A percentile compares a stretch with the other conserved stretches of the same genome.
Evolutionary conservation across 129 eudicot genomes (phyloP).

Genomic region (Artemisia argyi): DNA sequence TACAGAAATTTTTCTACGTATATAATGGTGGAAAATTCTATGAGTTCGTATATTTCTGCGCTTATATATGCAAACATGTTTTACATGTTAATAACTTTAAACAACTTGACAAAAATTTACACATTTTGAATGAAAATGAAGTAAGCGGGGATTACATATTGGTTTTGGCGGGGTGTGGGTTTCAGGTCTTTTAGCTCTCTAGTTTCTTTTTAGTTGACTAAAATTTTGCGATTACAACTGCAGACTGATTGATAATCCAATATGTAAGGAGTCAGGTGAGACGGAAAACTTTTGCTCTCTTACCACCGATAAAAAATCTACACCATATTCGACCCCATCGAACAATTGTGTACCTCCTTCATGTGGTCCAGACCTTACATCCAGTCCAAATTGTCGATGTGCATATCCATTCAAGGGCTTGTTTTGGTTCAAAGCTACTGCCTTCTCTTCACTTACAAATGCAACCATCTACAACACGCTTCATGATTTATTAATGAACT

Average conservation of each 20-base stretch:
- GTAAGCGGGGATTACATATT: neutral
- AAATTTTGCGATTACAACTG: neutral
- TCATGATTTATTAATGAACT: conserved; percentile 26
- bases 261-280: conserved; percentile 44
- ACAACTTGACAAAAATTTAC: too few relatives aligned
- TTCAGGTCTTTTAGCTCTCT: neutral
- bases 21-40: too few relatives aligned
- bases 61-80: too few relatives aligned
- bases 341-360: conserved; percentile 36
- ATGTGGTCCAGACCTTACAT: conserved; percentile 38
- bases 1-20: too few relatives aligned
- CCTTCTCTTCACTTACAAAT: conserved; percentile 55
- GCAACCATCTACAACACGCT: conserved; percentile 29
- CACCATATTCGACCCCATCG: conserved; percentile 43
- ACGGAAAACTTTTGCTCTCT: conserved; percentile 36
- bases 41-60: too few relatives aligned
- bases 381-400: conserved; percentile 63
- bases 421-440: conserved; percentile 56
- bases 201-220: neutral
- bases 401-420: conserved; percentile 61
- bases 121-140: too few relatives aligned
- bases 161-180: neutral
- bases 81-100: too few relatives aligned
- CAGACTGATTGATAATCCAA: conserved; percentile 58
- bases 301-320: conserved; percentile 18